Conservation (phyloP, 805 yeast species). For the Martiniozyma abietophila region DNA sequence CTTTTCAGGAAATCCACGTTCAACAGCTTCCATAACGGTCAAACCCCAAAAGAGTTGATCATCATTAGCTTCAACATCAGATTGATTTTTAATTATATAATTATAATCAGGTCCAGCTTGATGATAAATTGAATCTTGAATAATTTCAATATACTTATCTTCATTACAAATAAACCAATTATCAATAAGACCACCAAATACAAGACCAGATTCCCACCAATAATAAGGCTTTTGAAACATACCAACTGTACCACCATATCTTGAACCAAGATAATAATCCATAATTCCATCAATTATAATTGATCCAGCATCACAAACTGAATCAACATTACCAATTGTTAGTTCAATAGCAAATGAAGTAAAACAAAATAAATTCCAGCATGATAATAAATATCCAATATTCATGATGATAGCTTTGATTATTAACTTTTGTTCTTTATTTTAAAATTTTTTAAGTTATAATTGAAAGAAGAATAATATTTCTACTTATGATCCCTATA, state of each 20-base stretch:
- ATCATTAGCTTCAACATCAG: conserved; percentile 81
- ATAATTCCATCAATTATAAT: conserved; percentile 62
- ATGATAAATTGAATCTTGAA: conserved; percentile 50
- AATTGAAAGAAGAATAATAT: no score
- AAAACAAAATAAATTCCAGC: no score
- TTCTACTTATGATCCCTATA: no score
- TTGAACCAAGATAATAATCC: conserved; percentile 67
- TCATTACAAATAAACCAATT: conserved; percentile 62
- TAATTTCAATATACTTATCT: conserved; percentile 44
- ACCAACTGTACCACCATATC: conserved; percentile 60
- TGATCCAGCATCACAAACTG: conserved; percentile 39
- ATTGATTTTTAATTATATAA: conserved; percentile 71
- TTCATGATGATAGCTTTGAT: no score
- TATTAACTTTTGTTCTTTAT: no score
- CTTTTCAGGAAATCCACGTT: conserved; percentile 59
- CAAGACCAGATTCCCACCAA: conserved; percentile 92
- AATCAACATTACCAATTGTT: conserved; percentile 15
- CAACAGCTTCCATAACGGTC: conserved; percentile 76
- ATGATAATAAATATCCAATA: no score
- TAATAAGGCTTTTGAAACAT: conserved; percentile 67
- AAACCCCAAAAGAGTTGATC: conserved; percentile 91
- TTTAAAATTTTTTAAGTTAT: no score
- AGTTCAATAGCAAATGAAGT: conserved; percentile 11
- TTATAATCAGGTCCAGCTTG: conserved; percentile 63
- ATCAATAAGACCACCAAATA: conserved; percentile 58